Evolutionary conservation across 2,329 filamentous ascomycete species (phyloP).

Genomic region (Fusarium fujikuroi): DNA sequence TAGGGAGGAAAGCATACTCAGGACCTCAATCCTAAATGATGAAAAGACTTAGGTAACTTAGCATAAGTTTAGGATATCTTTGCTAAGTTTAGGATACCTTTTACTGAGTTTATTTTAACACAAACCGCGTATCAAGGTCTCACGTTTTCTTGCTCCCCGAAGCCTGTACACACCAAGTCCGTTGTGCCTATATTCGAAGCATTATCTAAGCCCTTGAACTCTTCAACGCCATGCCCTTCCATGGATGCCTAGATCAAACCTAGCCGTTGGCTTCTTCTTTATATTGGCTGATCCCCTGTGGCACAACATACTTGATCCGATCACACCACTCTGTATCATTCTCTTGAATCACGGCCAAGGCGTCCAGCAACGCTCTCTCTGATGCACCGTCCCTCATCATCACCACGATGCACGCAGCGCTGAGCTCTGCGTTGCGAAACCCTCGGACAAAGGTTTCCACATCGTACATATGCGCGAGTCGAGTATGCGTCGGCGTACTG

Average conservation of each 20-base stretch:
- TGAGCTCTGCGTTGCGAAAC: constrained; percentile 35
- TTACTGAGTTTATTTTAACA: too few species aligned
- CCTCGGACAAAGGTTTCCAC: constrained; percentile 33
- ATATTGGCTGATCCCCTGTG: constrained; percentile 29
- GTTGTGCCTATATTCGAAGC: not conserved
- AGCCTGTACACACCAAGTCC: not conserved
- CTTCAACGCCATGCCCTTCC: not conserved
- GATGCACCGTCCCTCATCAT: constrained; percentile 36
- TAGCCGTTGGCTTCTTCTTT: constrained; percentile 6
- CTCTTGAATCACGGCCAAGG: constrained; percentile 32
- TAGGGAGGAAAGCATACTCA: too few species aligned
- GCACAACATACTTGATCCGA: constrained; percentile 25
- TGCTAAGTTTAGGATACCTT: too few species aligned
- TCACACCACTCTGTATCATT: constrained; percentile 34
- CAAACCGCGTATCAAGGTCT: too few species aligned
- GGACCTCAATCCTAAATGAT: too few species aligned
- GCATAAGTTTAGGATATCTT: too few species aligned
- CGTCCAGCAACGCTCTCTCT: constrained; percentile 31
- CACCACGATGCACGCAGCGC: constrained; percentile 32
- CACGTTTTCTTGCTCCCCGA: too few species aligned
- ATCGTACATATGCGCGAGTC: constrained; percentile 38
- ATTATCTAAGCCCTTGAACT: not conserved
- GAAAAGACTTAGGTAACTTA: too few species aligned
- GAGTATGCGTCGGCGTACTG: constrained; percentile 36
- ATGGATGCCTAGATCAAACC: not conserved